Evolutionary conservation across 2,329 filamentous ascomycete species (phyloP), one percentile per base, ranked within the genome.

Genomic region (Camptophora hylomeconis): DNA sequence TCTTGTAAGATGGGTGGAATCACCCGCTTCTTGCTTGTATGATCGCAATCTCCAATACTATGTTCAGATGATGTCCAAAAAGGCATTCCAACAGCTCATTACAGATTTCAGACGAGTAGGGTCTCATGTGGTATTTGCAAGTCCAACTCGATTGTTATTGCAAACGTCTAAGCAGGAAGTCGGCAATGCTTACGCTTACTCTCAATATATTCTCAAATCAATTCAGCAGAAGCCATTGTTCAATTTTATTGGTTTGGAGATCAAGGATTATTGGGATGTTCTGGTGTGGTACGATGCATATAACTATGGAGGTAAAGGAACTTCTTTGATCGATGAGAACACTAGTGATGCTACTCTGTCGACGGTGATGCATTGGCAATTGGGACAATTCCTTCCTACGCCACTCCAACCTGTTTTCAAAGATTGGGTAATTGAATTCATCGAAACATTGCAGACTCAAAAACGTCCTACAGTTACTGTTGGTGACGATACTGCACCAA

Each of bases 191-290:
- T 95, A 80, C 43, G 86, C 89, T 0, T 99, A 95, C 62, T 86
- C 81, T 43, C 80, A 95, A 54, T 99, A 98, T 56, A 92, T 98
- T 38, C 69, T 98, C 47, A 94, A 94, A 60, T 92, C 86, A 0
- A 94, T 99, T 59, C 87, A 92, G 55, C 75, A 75, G 32, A 94
- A 94, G 48, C 84, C 89, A 0, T 68, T 94, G 0, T 99, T 99
- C 58, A 82, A 94, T 53, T 98, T 98, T 50, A 75, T 99, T 39
- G 89, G 98, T 46, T 66, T 99, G 3, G 82, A 94, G 45, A 89
- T 99, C 54, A 93, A 87, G 43, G 89, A 98, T 51, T 99, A 94
- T 55, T 99, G 89, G 89, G 89, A 99, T 53, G 95, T 94, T 47
- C 72, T 99, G 0, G 75, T 94, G 3, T 99, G 89, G 89, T 95